phyloP scores from a whole-genome alignment of 2,329 filamentous ascomycete genomes.

The Botrytis galanthina region DNA sequence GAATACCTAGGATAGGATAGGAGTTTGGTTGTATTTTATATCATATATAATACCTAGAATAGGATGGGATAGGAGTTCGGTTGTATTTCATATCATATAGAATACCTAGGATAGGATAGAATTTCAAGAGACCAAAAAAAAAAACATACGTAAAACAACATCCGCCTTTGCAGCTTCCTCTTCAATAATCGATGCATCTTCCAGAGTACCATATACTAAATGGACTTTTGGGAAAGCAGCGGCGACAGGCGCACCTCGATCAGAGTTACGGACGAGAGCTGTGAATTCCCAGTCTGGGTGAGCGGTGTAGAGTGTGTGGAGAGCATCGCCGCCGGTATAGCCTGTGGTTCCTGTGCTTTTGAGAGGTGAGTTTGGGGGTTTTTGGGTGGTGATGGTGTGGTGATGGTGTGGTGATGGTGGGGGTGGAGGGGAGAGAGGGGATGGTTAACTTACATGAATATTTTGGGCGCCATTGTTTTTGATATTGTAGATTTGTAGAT shows the following conservation, averaged over 20 bases:
- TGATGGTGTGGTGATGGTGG: no score
- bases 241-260: conserved; percentile 47
- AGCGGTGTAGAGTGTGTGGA: conserved; percentile 44
- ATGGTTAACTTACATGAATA: conserved; percentile 31
- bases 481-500: background rate
- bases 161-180: conserved; percentile 47
- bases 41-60: background rate
- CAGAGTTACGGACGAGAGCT: conserved; percentile 48
- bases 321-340: conserved; percentile 45
- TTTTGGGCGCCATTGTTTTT: conserved; percentile 29
- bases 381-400: background rate
- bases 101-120: no score
- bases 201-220: conserved; percentile 52
- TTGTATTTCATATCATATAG: no score
- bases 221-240: conserved; percentile 47
- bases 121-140: no score
- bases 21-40: no score
- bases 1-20: background rate
- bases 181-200: conserved; percentile 45
- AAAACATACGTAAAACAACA: conserved; percentile 45
- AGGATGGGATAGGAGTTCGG: no score
- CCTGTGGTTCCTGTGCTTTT: conserved; percentile 16
- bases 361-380: background rate
- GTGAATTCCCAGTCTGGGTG: conserved; percentile 51
- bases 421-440: no score